Evolutionary conservation across 2,329 filamentous ascomycete genomes (phyloP).

Genomic region (Lecanicillium sp.): DNA sequence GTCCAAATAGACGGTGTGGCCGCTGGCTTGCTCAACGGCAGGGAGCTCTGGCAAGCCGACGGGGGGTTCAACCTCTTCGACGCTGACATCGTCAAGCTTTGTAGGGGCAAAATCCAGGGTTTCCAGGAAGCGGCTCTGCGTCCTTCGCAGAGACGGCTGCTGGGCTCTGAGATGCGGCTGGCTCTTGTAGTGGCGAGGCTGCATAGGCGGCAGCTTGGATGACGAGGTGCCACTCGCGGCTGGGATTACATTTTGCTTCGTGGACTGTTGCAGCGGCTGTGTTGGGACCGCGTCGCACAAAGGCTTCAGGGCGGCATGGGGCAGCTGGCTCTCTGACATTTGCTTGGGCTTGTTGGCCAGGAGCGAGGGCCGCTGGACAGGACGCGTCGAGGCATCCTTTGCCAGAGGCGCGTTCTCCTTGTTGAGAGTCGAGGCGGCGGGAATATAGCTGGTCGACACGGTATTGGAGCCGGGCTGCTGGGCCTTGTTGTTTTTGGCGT

Average conservation of each 20-base stretch:
- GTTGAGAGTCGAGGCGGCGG: conserved; percentile 19
- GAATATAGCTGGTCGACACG: conserved; percentile 8
- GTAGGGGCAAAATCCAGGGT: conserved; percentile 10
- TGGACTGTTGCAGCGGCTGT: conserved; percentile 3
- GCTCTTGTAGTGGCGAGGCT: conserved; percentile 44
- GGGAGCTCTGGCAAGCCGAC: conserved; percentile 2
- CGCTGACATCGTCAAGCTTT: conserved; percentile 9
- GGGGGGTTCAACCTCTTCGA: conserved; percentile 8
- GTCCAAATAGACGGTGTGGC: conserved; percentile 19
- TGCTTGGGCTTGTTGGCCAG: conserved; percentile 10
- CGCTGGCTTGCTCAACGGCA: conserved; percentile 12
- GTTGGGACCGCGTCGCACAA: background rate
- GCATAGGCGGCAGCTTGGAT: conserved; percentile 15
- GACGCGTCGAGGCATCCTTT: conserved; percentile 14
- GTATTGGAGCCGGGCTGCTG: conserved; percentile 15
- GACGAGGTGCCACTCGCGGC: conserved; percentile 10
- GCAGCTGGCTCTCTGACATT: conserved; percentile 6
- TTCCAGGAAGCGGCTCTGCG: conserved; percentile 33
- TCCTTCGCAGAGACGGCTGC: conserved; percentile 31
- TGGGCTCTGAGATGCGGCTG: conserved; percentile 43
- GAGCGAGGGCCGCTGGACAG: conserved; percentile 12
- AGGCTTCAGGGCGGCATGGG: conserved; percentile 1
- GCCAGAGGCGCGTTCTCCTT: conserved; percentile 35
- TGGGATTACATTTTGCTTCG: conserved; percentile 8
- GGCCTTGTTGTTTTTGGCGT: conserved; percentile 26